Evolutionary conservation across 2,329 filamentous ascomycete genomes (phyloP).

Genomic region (Fusarium ramigenum): DNA sequence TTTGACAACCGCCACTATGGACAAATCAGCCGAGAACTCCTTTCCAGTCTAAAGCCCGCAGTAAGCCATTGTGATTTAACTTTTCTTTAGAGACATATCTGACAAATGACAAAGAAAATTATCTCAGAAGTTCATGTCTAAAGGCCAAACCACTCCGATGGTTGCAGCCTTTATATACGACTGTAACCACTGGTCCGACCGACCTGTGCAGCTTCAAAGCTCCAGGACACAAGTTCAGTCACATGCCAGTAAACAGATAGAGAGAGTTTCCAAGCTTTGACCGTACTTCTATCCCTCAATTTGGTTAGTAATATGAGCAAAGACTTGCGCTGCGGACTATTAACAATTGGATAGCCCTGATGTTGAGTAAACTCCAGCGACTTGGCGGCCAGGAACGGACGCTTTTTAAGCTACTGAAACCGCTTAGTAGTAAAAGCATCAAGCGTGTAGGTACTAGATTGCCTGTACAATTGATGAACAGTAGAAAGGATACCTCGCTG

Average conservation of each 20-base stretch:
- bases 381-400: no score
- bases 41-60: background rate
- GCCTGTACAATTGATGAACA: background rate
- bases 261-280: background rate
- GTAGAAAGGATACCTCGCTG: no score
- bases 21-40: background rate
- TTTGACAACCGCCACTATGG: rapidly evolving
- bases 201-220: background rate
- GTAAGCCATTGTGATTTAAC: rapidly evolving
- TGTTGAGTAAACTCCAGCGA: background rate
- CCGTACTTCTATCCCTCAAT: background rate
- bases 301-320: background rate
- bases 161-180: background rate
- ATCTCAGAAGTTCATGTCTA: rapidly evolving
- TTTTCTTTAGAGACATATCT: rapidly evolving
- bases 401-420: background rate
- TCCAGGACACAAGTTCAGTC: background rate
- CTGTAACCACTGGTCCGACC: background rate
- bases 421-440: no score
- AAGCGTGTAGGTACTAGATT: background rate
- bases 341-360: background rate
- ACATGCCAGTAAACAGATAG: no score
- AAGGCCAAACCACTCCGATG: background rate
- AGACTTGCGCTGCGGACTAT: background rate
- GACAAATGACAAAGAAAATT: background rate